Conservation (phyloP, 768 basidiomycete species). For the Podaxis carcinomalis region DNA sequence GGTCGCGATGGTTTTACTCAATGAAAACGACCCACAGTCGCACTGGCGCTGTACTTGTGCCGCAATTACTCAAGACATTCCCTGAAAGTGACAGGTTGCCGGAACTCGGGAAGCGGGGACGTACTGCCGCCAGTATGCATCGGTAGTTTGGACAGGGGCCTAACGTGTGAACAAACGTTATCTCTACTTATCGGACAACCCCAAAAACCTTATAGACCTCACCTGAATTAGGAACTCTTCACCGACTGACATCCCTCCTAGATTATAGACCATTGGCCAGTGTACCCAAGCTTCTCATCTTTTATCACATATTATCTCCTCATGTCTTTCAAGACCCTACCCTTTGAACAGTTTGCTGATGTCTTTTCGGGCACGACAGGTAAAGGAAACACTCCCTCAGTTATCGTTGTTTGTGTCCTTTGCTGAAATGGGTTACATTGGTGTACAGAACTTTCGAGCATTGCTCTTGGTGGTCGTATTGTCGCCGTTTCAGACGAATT, state of each 20-base stretch:
- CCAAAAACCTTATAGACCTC: not conserved
- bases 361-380: conserved; percentile 50
- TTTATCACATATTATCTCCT: not conserved
- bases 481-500: conserved; percentile 89
- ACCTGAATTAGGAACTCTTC: not conserved
- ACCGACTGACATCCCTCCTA: conserved; percentile 2
- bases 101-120: not conserved
- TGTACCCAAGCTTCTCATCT: not conserved
- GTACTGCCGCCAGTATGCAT: not conserved
- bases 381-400: conserved; percentile 17
- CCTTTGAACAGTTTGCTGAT: conserved; percentile 42
- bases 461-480: conserved; percentile 74
- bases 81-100: not conserved
- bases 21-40: too few relatives aligned
- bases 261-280: not conserved
- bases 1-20: too few relatives aligned
- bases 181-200: not conserved
- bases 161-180: conserved; percentile 3
- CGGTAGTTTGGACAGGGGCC: not conserved
- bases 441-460: conserved; percentile 79
- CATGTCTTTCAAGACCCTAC: conserved; percentile 43
- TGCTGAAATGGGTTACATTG: not conserved
- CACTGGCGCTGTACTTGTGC: not conserved
- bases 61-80: not conserved
- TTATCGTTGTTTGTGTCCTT: not conserved